Evolutionary conservation across 2,329 filamentous ascomycete genomes (phyloP), one percentile per base, ranked within the genome.

Genomic region (Rugonectria rugulosa): DNA sequence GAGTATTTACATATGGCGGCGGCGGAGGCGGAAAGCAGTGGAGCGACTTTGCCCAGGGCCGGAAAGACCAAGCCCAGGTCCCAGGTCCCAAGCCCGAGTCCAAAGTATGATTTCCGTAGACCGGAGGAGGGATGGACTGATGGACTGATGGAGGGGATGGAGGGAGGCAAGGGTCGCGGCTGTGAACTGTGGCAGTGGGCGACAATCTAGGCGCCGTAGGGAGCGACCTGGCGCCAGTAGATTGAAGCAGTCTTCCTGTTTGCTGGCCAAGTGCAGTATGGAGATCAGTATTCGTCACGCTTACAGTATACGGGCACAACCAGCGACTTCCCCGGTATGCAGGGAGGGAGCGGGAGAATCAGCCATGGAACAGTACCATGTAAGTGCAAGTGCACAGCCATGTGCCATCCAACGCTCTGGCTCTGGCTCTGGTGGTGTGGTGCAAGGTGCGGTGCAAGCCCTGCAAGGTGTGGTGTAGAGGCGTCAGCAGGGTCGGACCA

Each of bases 131-230:
- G 29, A 40, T 55, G 46, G 46, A 29, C 41, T 21, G n/a, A n/a
- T n/a, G n/a, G n/a, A n/a, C n/a, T n/a, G n/a, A n/a, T n/a, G n/a
- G n/a, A n/a, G n/a, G n/a, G n/a, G n/a, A n/a, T n/a, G n/a, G n/a
- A n/a, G n/a, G n/a, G n/a, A n/a, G n/a, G n/a, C n/a, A 11, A 17
- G 32, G 14, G n/a, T 17, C 8, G 46, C 49, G 27, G 54, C 49
- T 26, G 32, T 48, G 44, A n/a, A 51, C 36, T 31, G 60, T 62
- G 60, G 57, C 43, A 58, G 50, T 52, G 34, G 48, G 23, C 47
- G 52, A 26, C 37, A 24, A 23, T n/a, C n/a, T n/a, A n/a, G n/a
- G n/a, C n/a, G n/a, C n/a, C n/a, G n/a, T n/a, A n/a, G n/a, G n/a
- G n/a, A n/a, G n/a, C n/a, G n/a, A n/a, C n/a, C n/a, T n/a, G n/a